Percentiles rank a stretch among this genome's conserved stretches.
These are phyloP conservation scores for Hansenula lynferdii DNA, from an alignment of 1,139 yeast genomes.

Conservation along the genomic window DNA sequence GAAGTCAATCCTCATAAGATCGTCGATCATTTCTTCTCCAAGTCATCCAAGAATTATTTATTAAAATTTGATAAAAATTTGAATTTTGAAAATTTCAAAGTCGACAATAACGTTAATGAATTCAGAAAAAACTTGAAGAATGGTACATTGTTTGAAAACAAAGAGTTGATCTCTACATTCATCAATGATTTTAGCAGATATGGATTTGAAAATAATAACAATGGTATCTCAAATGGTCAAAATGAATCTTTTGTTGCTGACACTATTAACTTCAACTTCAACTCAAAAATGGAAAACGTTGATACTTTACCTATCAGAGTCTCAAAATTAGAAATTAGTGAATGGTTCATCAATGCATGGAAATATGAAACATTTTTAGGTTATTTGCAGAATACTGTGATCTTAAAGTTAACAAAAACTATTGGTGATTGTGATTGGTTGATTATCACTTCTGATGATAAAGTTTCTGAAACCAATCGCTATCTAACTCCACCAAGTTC, in stretches of 20 bases:
- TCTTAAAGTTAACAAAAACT: constrained; percentile 27
- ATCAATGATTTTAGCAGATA: constrained; percentile 28
- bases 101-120: constrained; percentile 17
- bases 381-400: constrained; percentile 27
- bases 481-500: constrained; percentile 22
- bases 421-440: constrained; percentile 32
- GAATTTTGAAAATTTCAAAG: constrained; percentile 24
- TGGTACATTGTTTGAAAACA: constrained; percentile 20
- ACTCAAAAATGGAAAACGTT: constrained; percentile 18
- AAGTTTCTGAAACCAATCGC: constrained; percentile 22
- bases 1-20: constrained; percentile 28
- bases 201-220: constrained; percentile 23
- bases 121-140: constrained; percentile 21
- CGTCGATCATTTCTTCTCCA: constrained; percentile 27
- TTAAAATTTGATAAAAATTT: constrained; percentile 26
- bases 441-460: constrained; percentile 27
- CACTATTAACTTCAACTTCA: constrained; percentile 24
- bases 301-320: constrained; percentile 24
- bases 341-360: constrained; percentile 32
- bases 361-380: constrained; percentile 30
- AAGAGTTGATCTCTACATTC: constrained; percentile 27
- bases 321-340: constrained; percentile 28
- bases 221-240: constrained; percentile 10
- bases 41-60: constrained; percentile 28
- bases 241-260: constrained; percentile 21